A percentile compares a stretch with the other conserved stretches of the same genome.
Evolutionary conservation across 148 eudicot species (phyloP).

Genomic region (Beta vulgaris): DNA sequence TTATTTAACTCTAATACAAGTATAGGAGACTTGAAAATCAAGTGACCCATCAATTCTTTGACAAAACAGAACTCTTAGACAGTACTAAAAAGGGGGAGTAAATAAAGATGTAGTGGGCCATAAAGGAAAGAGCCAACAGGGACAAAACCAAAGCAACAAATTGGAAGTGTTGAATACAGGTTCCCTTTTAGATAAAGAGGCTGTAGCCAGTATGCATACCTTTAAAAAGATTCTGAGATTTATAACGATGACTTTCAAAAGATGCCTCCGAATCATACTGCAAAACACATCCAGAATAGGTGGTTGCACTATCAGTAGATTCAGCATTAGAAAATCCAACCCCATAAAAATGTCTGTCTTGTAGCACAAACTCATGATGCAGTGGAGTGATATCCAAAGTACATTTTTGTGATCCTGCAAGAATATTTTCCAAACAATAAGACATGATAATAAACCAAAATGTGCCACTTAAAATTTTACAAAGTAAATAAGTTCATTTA

Average conservation of each 20-base stretch:
- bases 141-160: not conserved
- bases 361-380: slow-evolving; percentile 34
- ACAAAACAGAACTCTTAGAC: too few relatives aligned
- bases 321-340: slow-evolving; percentile 29
- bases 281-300: slow-evolving; percentile 37
- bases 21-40: not conserved
- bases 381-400: slow-evolving; percentile 19
- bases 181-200: not conserved
- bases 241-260: slow-evolving; percentile 28
- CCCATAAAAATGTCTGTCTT: slow-evolving; percentile 29
- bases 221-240: slow-evolving; percentile 22
- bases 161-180: not conserved
- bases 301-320: slow-evolving; percentile 41
- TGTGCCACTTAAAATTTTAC: not conserved
- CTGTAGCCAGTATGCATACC: slow-evolving; percentile 29
- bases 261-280: slow-evolving; percentile 47
- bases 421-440: slow-evolving; percentile 8
- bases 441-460: slow-evolving; percentile 11
- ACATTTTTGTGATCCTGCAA: slow-evolving; percentile 41
- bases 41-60: not conserved
- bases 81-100: not conserved
- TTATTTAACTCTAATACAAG: not conserved
- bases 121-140: not conserved
- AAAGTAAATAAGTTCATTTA: slow-evolving; percentile 7
- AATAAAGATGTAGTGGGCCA: not conserved